Evolutionary conservation across 768 basidiomycete species (phyloP), one percentile per base, ranked within the genome.

Genomic region (Termitomyces sp.): DNA sequence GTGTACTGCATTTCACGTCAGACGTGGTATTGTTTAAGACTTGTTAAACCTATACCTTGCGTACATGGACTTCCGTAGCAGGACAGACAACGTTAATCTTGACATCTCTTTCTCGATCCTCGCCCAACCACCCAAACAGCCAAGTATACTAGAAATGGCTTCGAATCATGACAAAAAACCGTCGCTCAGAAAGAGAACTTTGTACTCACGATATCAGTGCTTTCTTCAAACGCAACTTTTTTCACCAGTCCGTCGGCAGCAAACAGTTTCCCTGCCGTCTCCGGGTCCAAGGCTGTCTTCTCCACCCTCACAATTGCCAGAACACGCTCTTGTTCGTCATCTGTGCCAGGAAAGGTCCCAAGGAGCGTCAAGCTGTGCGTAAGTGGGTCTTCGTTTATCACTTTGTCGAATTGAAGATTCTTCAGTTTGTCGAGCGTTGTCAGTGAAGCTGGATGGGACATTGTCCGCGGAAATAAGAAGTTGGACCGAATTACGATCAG

Each of bases 71-170:
- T 8, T 94, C 90, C 0, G 93, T 98, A 1, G 93, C 93, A 16
- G 96, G 96, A 60, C 80, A 89, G 52, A 97, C 87, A 18, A 94
- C 75, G 59, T 85, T 90, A 62, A 98, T 81, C 72, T 92, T 92
- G 57, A 94, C 74, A 63, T 97, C 94, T 2, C 75, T 62, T 56
- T 76, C 74, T 54, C 77, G 68, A 8, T 71, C 63, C 20, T 73
- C 68, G 31, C 72, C 69, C 27, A 54, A 5, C 53, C 53, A 54
- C 20, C 53, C 42, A 18, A 54, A 43, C 20, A 54, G n/a, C 41
- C 47, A 44, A 37, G 39, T 22, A 37, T 46, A 56, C 46, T 49
- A 39, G 7, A 39, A 41, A 9, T 24, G 12, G 26, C 51, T 52
- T 49, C 18, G 20, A 18, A 34, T 53, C 32, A 24, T 31, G 41